These are phyloP conservation scores for Trichoderma asperellum DNA, from an alignment of 2,329 filamentous ascomycete species.

Conservation along the genomic window DNA sequence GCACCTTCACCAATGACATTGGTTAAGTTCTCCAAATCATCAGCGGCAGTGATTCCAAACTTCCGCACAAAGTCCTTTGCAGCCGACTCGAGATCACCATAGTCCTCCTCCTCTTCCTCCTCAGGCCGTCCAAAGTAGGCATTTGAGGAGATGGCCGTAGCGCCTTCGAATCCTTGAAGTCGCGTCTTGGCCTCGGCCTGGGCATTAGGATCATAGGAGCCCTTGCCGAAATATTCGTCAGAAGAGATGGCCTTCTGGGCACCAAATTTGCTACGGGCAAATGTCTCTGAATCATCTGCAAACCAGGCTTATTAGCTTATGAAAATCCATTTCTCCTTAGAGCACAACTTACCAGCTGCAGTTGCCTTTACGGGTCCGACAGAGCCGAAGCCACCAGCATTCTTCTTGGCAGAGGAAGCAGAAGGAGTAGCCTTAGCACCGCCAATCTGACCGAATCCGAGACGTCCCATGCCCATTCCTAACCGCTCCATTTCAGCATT, in stretches of 20 bases:
- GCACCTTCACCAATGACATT: slow-evolving; percentile 85
- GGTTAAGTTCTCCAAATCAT: slow-evolving; percentile 90
- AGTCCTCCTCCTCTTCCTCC: slow-evolving; percentile 77
- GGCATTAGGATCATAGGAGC: slow-evolving; percentile 76
- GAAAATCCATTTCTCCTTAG: too few species aligned
- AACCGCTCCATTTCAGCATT: slow-evolving; percentile 84
- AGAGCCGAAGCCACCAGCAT: slow-evolving; percentile 84
- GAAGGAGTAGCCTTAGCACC: slow-evolving; percentile 61
- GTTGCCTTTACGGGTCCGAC: slow-evolving; percentile 74
- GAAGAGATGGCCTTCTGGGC: slow-evolving; percentile 94
- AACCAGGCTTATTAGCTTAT: neutral
- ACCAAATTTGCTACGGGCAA: slow-evolving; percentile 87
- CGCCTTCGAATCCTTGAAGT: slow-evolving; percentile 90
- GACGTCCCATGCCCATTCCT: slow-evolving; percentile 82
- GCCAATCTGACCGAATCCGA: slow-evolving; percentile 87
- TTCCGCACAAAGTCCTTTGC: slow-evolving; percentile 95
- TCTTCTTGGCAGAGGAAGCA: slow-evolving; percentile 64
- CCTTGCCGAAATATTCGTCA: slow-evolving; percentile 97
- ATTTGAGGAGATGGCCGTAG: slow-evolving; percentile 90
- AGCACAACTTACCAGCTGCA: slow-evolving; percentile 61
- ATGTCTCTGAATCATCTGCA: slow-evolving; percentile 75
- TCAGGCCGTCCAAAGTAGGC: slow-evolving; percentile 96
- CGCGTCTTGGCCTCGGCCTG: slow-evolving; percentile 85
- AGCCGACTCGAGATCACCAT: slow-evolving; percentile 88
- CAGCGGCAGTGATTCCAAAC: slow-evolving; percentile 93